phyloP scores from a whole-genome alignment of 495 filamentous ascomycete genomes.

The Delitschia confertaspora region DNA sequence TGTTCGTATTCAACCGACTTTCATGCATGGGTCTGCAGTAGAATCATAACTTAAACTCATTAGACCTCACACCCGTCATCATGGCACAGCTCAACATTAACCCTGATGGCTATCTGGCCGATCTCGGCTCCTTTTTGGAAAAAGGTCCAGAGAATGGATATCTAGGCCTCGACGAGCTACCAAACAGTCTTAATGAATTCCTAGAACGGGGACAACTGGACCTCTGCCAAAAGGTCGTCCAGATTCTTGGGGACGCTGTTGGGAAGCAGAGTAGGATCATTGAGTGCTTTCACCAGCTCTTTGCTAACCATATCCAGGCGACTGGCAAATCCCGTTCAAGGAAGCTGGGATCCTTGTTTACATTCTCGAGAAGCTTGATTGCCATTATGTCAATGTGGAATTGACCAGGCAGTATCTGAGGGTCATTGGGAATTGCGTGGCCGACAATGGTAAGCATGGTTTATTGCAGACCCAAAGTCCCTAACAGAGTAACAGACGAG shows the following conservation, averaged over 20 bases:
- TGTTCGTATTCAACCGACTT: no score
- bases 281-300: background rate
- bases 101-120: constrained; percentile 10
- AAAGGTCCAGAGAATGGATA: background rate
- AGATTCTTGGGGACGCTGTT: constrained; percentile 16
- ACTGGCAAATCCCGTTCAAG: constrained; percentile 13
- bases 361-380: constrained; percentile 9
- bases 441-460: constrained; percentile 23
- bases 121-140: constrained; percentile 4
- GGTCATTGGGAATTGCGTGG: constrained; percentile 25
- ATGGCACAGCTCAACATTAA: constrained; percentile 8
- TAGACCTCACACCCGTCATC: background rate
- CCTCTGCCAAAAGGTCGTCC: constrained; percentile 1
- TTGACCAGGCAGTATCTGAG: constrained; percentile 22
- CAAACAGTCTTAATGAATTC: constrained; percentile 1
- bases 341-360: constrained; percentile 11
- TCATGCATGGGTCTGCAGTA: no score
- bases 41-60: no score
- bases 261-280: constrained; percentile 12
- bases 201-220: background rate
- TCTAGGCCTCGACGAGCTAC: constrained; percentile 2
- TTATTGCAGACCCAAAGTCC: background rate
- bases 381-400: background rate
- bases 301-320: constrained; percentile 2
- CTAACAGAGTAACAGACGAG: constrained; percentile 7